Evolutionary conservation across 176 grass and related monocot species (phyloP).

Genomic region (Aegilops tauschii): DNA sequence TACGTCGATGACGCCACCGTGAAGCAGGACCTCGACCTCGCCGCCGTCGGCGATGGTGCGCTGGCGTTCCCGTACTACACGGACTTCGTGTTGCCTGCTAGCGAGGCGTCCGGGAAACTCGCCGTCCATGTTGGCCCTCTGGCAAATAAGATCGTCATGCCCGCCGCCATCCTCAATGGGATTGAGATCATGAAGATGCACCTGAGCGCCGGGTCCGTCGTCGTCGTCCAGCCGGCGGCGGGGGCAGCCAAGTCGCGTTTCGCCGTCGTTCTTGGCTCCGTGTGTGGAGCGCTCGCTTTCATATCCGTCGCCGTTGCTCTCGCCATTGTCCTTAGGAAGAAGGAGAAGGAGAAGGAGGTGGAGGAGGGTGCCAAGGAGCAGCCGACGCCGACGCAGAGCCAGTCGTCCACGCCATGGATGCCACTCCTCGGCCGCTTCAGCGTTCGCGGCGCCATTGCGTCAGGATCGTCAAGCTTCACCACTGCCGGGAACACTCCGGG

Average conservation of each 20-base stretch:
- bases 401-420: conserved; percentile 30
- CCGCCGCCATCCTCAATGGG: conserved; percentile 60
- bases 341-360: neutral
- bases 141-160: conserved; percentile 12
- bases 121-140: conserved; percentile 29
- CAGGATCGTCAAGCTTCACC: conserved; percentile 2
- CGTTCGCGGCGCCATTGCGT: neutral
- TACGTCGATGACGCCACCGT: conserved; percentile 19
- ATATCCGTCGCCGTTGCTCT: conserved; percentile 23
- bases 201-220: conserved; percentile 24
- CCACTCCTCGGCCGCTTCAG: conserved; percentile 31
- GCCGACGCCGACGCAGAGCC: neutral
- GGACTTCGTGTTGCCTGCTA: conserved; percentile 40
- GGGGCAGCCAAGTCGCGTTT: conserved; percentile 16
- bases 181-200: conserved; percentile 74
- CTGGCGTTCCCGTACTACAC: conserved; percentile 48
- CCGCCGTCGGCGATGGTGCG: neutral
- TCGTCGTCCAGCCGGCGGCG: conserved; percentile 30
- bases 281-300: conserved; percentile 38
- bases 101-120: conserved; percentile 23
- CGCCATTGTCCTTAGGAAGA: conserved; percentile 15
- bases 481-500: neutral
- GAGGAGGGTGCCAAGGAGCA: neutral
- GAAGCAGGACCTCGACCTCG: conserved; percentile 30
- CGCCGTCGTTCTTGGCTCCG: conserved; percentile 52